Conservation (phyloP, 768 basidiomycete species). For the Gautieria morchelliformis region DNA sequence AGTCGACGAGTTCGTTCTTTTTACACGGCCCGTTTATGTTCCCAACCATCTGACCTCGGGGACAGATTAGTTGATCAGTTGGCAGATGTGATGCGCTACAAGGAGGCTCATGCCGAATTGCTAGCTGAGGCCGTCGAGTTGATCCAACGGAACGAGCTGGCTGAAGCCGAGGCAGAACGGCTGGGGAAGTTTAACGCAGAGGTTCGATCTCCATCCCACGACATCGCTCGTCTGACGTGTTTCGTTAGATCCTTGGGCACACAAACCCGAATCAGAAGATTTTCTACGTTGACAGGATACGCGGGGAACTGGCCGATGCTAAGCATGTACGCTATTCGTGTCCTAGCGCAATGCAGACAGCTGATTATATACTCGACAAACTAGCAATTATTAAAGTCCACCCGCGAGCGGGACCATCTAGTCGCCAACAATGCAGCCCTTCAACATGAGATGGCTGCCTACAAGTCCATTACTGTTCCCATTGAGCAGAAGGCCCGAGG, state of each 20-base stretch:
- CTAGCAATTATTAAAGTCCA: slow-evolving; percentile 7
- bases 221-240: not conserved
- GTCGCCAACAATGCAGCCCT: slow-evolving; percentile 12
- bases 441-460: slow-evolving; percentile 9
- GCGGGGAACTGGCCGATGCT: slow-evolving; percentile 67
- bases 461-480: slow-evolving; percentile 10
- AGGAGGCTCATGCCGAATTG: slow-evolving; percentile 61
- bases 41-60: not conserved
- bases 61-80: slow-evolving; percentile 41
- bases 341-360: not conserved
- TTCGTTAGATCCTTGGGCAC: slow-evolving; percentile 55
- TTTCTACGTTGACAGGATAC: slow-evolving; percentile 75
- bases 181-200: slow-evolving; percentile 79
- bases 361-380: not conserved
- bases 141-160: slow-evolving; percentile 60
- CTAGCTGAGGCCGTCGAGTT: slow-evolving; percentile 56
- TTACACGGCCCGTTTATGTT: too few species aligned
- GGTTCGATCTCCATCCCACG: not conserved
- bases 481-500: slow-evolving; percentile 8
- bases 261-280: slow-evolving; percentile 80
- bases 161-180: slow-evolving; percentile 68
- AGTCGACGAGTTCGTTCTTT: not conserved
- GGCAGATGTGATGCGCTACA: slow-evolving; percentile 50
- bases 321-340: slow-evolving; percentile 55
- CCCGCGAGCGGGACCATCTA: slow-evolving; percentile 13